phyloP scores from a whole-genome alignment of 352 stramenopile genomes.

The Pythium coloratum region DNA sequence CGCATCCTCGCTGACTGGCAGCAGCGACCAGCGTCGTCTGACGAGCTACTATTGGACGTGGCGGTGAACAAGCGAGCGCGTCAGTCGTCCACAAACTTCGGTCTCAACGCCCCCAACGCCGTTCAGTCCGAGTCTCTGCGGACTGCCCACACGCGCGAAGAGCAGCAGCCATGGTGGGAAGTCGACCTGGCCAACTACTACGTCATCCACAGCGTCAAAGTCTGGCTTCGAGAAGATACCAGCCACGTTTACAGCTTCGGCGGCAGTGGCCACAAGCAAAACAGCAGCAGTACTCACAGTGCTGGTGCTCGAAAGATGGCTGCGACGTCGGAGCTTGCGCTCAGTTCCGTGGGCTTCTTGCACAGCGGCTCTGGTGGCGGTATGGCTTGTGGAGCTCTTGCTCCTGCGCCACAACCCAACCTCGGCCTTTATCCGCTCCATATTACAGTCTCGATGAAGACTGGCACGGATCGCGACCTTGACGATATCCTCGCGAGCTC shows the following conservation, averaged over 20 bases:
- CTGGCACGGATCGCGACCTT: conserved; percentile 50
- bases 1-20: conserved; percentile 14
- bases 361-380: conserved; percentile 14
- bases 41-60: conserved; percentile 28
- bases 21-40: conserved; percentile 11
- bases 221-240: conserved; percentile 31
- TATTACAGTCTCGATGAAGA: conserved; percentile 66
- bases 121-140: conserved; percentile 16
- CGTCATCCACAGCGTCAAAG: conserved; percentile 33
- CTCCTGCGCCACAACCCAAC: conserved; percentile 21
- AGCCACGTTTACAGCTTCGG: conserved; percentile 14
- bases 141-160: conserved; percentile 30
- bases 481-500: conserved; percentile 56
- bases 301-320: conserved; percentile 11
- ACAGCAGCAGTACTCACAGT: background rate
- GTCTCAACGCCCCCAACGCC: conserved; percentile 26
- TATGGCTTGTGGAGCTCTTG: conserved; percentile 4
- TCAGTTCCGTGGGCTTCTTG: conserved; percentile 21
- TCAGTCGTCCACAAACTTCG: conserved; percentile 35
- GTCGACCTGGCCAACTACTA: conserved; percentile 36
- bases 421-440: conserved; percentile 46
- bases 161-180: conserved; percentile 37
- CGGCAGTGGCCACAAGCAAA: background rate
- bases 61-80: conserved; percentile 29
- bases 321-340: conserved; percentile 1